Percentiles rank a stretch among this genome's conserved stretches.
Conservation (phyloP, 805 yeast species). For the Isabelozyma heimii region DNA sequence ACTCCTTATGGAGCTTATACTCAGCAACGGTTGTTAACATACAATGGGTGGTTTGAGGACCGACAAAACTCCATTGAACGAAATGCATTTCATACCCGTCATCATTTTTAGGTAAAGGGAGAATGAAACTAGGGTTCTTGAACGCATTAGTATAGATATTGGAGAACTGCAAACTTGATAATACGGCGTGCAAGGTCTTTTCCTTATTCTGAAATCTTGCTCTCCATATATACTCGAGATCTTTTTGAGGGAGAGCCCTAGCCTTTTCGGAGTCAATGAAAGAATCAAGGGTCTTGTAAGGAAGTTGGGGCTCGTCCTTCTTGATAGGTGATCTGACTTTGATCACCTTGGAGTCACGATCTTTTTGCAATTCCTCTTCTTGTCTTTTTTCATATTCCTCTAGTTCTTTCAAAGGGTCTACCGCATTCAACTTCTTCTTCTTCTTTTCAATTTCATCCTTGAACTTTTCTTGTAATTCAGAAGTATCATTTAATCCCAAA, state of each 20-base stretch:
- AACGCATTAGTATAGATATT: slow-evolving; percentile 64
- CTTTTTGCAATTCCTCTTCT: slow-evolving; percentile 21
- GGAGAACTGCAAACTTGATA: slow-evolving; percentile 59
- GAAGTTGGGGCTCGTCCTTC: slow-evolving; percentile 36
- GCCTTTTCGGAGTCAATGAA: slow-evolving; percentile 71
- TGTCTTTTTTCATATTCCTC: slow-evolving; percentile 51
- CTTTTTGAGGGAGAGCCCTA: slow-evolving; percentile 50
- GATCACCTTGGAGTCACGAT: slow-evolving; percentile 20
- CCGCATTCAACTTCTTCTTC: slow-evolving; percentile 53
- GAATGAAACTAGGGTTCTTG: slow-evolving; percentile 76
- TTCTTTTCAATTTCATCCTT: slow-evolving; percentile 58
- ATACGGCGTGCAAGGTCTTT: slow-evolving; percentile 61
- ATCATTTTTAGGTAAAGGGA: slow-evolving; percentile 75
- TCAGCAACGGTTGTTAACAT: slow-evolving; percentile 90
- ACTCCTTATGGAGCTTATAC: slow-evolving; percentile 85
- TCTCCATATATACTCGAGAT: slow-evolving; percentile 83
- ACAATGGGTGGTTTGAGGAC: slow-evolving; percentile 80
- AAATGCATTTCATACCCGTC: slow-evolving; percentile 78
- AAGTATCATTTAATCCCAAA: slow-evolving; percentile 40
- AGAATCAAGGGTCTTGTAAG: slow-evolving; percentile 70
- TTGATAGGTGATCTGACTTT: slow-evolving; percentile 35
- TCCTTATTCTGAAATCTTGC: slow-evolving; percentile 71
- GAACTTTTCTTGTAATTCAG: slow-evolving; percentile 59
- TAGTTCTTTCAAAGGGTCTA: slow-evolving; percentile 71
- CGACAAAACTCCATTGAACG: slow-evolving; percentile 91